A percentile compares a stretch with the other conserved stretches of the same genome.
These are phyloP conservation scores for Citrullus colocynthis DNA, from an alignment of 306 rosid genomes.

Conservation along the genomic window DNA sequence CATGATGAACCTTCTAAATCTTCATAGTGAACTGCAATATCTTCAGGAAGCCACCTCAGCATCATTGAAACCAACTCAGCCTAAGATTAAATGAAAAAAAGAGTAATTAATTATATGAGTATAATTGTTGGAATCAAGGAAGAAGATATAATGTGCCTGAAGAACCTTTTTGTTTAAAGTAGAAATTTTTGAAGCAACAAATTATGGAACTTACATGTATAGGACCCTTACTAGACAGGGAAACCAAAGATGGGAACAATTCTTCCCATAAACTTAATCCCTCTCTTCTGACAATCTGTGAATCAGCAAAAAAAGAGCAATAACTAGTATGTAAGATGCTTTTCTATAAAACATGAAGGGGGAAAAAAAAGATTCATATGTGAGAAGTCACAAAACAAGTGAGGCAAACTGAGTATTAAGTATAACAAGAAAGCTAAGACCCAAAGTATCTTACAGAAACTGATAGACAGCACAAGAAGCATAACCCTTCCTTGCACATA, in stretches of 20 bases:
- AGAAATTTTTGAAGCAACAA: constrained; percentile 7
- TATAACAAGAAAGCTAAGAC: neutral
- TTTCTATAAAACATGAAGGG: no score
- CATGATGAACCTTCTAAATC: constrained; percentile 77
- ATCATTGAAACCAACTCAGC: constrained; percentile 95
- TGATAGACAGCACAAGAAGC: neutral
- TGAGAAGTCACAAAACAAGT: neutral
- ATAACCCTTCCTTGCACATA: neutral
- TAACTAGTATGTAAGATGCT: neutral
- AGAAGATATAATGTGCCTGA: constrained; percentile 8
- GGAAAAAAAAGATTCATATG: neutral
- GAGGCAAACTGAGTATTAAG: neutral
- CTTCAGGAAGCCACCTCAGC: constrained; percentile 99
- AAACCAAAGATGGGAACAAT: constrained; percentile 51
- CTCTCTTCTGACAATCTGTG: constrained; percentile 84
- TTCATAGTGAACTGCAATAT: constrained; percentile 90
- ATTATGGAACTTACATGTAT: constrained; percentile 46
- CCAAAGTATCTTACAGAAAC: neutral
- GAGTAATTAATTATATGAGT: neutral
- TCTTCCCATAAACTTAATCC: constrained; percentile 72
- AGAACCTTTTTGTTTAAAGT: neutral
- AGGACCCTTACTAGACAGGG: constrained; percentile 81
- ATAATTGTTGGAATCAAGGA: neutral
- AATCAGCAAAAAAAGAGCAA: constrained; percentile 12
- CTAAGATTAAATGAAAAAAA: constrained; percentile 25